These are phyloP conservation scores for Tetrapisispora phaffii DNA, from an alignment of 805 yeast species.

Conservation along the genomic window DNA sequence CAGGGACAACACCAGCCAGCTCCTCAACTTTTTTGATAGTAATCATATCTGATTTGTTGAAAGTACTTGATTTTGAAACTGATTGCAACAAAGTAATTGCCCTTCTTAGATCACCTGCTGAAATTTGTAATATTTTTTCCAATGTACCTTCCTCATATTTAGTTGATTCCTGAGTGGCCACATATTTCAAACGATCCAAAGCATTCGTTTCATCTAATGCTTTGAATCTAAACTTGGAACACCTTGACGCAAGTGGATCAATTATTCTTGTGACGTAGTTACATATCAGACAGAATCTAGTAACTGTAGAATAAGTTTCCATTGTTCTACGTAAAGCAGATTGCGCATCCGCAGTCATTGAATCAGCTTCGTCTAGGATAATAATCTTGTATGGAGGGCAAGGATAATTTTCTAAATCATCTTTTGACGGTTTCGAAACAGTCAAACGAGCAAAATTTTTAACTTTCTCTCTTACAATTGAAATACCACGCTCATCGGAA, in stretches of 20 bases:
- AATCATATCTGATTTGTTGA: slow-evolving; percentile 33
- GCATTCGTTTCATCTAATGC: slow-evolving; percentile 67
- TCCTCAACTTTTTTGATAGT: slow-evolving; percentile 46
- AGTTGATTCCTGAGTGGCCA: slow-evolving; percentile 41
- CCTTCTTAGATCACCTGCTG: slow-evolving; percentile 85
- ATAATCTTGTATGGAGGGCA: slow-evolving; percentile 95
- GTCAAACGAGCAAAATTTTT: slow-evolving; percentile 80
- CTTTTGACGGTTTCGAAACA: slow-evolving; percentile 67
- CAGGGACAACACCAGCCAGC: slow-evolving; percentile 67
- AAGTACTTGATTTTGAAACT: slow-evolving; percentile 46
- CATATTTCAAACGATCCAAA: slow-evolving; percentile 50
- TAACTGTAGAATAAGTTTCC: slow-evolving; percentile 82
- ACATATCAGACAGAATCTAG: slow-evolving; percentile 90
- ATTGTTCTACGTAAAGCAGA: slow-evolving; percentile 88
- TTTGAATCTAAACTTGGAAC: slow-evolving; percentile 89
- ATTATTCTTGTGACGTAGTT: slow-evolving; percentile 94
- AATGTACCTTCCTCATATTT: slow-evolving; percentile 42
- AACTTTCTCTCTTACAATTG: slow-evolving; percentile 76
- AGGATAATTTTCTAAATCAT: slow-evolving; percentile 66
- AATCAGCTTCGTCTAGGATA: slow-evolving; percentile 90
- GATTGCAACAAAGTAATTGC: slow-evolving; percentile 88
- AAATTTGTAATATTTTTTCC: slow-evolving; percentile 53
- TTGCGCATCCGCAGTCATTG: slow-evolving; percentile 96
- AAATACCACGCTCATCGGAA: slow-evolving; percentile 84
- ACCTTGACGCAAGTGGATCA: slow-evolving; percentile 92